Evolutionary conservation across 306 rosid species (phyloP).

Genomic region (Datisca glomerata): DNA sequence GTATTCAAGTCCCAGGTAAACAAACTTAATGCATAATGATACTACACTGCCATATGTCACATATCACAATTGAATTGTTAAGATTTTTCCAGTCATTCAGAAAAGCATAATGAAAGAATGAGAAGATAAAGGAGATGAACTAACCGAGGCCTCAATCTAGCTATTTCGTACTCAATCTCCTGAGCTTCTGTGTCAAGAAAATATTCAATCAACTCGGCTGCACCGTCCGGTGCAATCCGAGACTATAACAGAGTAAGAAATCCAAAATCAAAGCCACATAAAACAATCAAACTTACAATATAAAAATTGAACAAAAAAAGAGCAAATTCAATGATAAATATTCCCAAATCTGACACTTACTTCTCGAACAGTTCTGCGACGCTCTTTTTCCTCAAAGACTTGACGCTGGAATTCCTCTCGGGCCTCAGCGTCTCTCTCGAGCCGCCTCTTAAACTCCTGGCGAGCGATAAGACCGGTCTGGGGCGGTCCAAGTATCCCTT

Average conservation of each 20-base stretch:
- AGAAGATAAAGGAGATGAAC: background rate
- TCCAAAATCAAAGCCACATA: background rate
- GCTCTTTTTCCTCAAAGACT: conserved; percentile 60
- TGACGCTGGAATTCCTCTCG: conserved; percentile 71
- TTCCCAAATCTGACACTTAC: conserved; percentile 16
- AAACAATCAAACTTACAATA: background rate
- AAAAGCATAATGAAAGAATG: no score
- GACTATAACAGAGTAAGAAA: conserved; percentile 23
- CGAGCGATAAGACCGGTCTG: conserved; percentile 67
- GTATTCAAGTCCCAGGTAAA: no score
- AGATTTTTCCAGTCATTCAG: no score
- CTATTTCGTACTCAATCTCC: conserved; percentile 79
- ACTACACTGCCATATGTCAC: no score
- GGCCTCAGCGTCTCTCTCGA: conserved; percentile 67
- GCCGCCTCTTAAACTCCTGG: conserved; percentile 45
- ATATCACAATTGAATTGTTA: no score
- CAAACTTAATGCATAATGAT: no score
- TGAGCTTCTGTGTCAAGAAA: conserved; percentile 88
- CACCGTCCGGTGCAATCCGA: conserved; percentile 50
- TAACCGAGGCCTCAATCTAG: conserved; percentile 59
- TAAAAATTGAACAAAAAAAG: background rate
- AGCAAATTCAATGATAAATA: background rate
- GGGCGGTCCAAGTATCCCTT: conserved; percentile 60
- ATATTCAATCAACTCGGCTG: conserved; percentile 54
- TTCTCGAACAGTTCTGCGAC: conserved; percentile 57